Conservation (phyloP, 2,329 filamentous ascomycete species). For the Nigrospora oryzae region DNA sequence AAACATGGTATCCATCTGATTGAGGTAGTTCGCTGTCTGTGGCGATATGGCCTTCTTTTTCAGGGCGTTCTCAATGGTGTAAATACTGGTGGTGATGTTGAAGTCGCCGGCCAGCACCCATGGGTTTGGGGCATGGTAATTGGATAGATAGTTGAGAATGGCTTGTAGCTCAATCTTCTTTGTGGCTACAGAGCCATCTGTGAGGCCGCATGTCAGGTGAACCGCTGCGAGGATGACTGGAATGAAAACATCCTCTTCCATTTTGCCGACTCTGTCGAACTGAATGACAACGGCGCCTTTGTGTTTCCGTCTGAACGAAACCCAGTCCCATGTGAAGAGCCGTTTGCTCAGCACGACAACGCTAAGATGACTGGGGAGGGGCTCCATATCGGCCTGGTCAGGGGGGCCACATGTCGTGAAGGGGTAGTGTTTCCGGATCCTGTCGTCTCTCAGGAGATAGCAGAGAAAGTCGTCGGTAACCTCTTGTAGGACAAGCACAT, state of each 20-base stretch:
- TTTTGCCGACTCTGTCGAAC: conserved; percentile 22
- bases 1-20: conserved; percentile 36
- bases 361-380: conserved; percentile 53
- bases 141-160: conserved; percentile 36
- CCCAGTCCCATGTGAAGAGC: conserved; percentile 44
- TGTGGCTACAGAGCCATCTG: conserved; percentile 45
- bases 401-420: conserved; percentile 52
- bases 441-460: conserved; percentile 37
- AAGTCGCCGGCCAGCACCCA: conserved; percentile 57
- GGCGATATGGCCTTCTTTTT: conserved; percentile 43
- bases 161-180: conserved; percentile 48
- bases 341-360: conserved; percentile 49
- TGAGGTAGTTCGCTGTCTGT: conserved; percentile 33
- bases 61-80: conserved; percentile 44
- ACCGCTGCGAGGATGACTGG: conserved; percentile 46
- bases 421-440: conserved; percentile 39
- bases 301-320: conserved; percentile 45
- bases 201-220: conserved; percentile 54
- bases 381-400: conserved; percentile 37
- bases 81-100: conserved; percentile 52
- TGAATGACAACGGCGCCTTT: conserved; percentile 47
- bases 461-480: conserved; percentile 56
- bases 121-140: conserved; percentile 30
- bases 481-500: conserved; percentile 50
- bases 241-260: conserved; percentile 14